Evolutionary conservation across 2,329 filamentous ascomycete genomes (phyloP), one percentile per base, ranked within the genome.

Genomic region (Aspergillus sp.): DNA sequence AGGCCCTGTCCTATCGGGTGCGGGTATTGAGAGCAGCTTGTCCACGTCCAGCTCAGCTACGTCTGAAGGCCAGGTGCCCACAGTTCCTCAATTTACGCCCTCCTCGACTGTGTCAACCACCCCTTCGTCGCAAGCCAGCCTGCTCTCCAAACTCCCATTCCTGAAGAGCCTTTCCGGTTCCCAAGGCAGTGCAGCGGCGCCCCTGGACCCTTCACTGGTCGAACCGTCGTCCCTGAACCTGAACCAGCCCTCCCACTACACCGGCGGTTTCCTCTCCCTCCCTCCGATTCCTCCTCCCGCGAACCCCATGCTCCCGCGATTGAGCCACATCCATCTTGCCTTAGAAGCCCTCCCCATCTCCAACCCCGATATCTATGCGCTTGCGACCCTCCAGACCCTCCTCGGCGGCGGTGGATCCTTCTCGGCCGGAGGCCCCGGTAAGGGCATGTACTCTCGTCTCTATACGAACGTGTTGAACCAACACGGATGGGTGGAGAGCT

Each of bases 391-490:
- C 1, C 95, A 97, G 74, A 97, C 91, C 1, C 87, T 99, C 9
- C 89, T 99, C 31, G 94, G 94, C 53, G 94, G 94, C 45, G 94
- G 94, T 45, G 94, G 94, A 20, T 97, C 92, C 51, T 99, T 99
- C 78, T 96, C 90, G 14, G 94, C 94, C 49, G 94, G 94, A 64
- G 94, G 94, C 0, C 94, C 94, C 4, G 94, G 94, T 49, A 99
- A 99, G 78, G 94, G 94, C 71, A 99, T 99, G 94, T 97, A 97
- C 80, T 96, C 90, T 34, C 88, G 94, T 11, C 84, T 99, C 7
- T 99, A 97, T 80, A 97, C 92, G 58, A 96, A 97, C 70, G 93
- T 97, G 0, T 83, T 99, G 47, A 99, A 99, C 78, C 92, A 97
- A 75, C 87, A 96, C 76, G 91, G 89, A 62, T 99, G 93, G 93